phyloP scores from a whole-genome alignment of 306 rosid species.

The Prosopis cineraria region DNA sequence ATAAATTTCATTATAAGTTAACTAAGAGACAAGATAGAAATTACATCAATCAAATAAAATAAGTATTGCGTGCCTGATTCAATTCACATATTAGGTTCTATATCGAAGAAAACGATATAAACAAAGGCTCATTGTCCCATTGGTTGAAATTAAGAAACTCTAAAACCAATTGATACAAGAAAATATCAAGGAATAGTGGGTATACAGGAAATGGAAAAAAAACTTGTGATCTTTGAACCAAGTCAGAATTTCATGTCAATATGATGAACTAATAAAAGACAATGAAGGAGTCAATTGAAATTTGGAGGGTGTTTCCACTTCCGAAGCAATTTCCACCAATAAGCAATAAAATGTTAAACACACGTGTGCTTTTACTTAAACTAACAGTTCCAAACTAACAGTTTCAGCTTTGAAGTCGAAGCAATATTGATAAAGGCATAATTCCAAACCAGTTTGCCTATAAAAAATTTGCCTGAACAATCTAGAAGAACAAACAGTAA shows the following conservation, averaged over 20 bases:
- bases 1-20: neutral
- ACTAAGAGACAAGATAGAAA: neutral
- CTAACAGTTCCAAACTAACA: no score
- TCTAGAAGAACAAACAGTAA: neutral
- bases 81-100: neutral
- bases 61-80: neutral
- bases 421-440: neutral
- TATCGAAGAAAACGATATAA: neutral
- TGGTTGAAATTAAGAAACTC: neutral
- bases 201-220: neutral
- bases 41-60: neutral
- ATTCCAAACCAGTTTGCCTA: neutral
- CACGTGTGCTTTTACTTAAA: neutral
- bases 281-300: neutral
- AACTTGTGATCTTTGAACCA: no score
- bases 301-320: neutral
- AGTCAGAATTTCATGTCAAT: neutral
- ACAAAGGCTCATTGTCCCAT: neutral
- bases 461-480: neutral
- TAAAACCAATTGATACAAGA: neutral
- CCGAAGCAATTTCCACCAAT: neutral
- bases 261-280: no score
- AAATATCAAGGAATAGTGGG: neutral
- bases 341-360: neutral
- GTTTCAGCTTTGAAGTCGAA: neutral